Evolutionary conservation across 2,329 filamentous ascomycete genomes (phyloP), one percentile per base, ranked within the genome.

Genomic region (Aureobasidium sp.): DNA sequence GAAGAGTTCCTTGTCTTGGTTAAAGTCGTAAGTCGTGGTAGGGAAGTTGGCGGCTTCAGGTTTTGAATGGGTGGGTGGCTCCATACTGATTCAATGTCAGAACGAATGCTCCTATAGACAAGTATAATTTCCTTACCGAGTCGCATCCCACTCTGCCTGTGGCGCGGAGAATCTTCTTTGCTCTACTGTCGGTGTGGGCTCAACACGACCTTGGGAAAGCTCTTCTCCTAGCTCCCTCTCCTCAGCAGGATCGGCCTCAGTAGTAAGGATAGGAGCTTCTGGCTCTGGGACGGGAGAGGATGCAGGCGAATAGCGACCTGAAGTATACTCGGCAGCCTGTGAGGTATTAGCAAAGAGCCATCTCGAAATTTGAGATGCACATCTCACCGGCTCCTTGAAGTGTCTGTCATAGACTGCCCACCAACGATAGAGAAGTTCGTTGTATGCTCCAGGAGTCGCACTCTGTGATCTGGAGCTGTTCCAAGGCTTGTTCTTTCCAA

Each of bases 381-480:
- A 55, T 55, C 64, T 21, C 67, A 73, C 66, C 63, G 74, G 68
- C 41, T 74, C 71, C 57, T 82, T 81, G 72, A 95, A 92, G 77
- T 97, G 92, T 64, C 84, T 82, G 75, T 97, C 93, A 72, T 96
- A 96, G 45, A 96, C 89, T 48, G 91, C 85, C 93, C 93, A 99
- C 94, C 94, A 99, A 70, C 85, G 84, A 63, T 85, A 87, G 45
- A 91, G 77, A 78, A 97, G 87, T 75, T 97, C 89, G 70, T 90
- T 86, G 72, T 92, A 96, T 0, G 88, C 86, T 2, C 81, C 81
- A 50, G 77, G 76, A 36, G 82, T 83, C 51, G 77, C 77, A 58
- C 78, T 77, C 8, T 58, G 58, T 1, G 66, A 67, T 45, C 73
- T 70, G 8, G 70, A 67, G 47, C 67, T 68, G 16, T 70, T 71